Evolutionary conservation across 1,284 basidiomycete species (phyloP).

Genomic region (Ceratobasidium sp.): DNA sequence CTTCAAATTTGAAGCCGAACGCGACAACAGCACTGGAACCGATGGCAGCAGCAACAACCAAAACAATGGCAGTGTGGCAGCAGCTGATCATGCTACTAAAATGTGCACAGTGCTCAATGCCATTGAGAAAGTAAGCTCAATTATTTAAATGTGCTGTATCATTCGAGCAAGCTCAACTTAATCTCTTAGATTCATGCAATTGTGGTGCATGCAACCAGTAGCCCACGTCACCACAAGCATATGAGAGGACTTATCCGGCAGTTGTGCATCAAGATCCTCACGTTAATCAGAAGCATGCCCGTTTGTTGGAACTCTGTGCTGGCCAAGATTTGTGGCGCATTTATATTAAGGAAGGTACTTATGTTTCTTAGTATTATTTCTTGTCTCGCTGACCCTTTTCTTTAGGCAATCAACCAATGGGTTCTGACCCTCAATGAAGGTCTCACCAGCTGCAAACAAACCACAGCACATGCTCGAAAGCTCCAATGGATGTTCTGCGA

Average conservation of each 20-base stretch:
- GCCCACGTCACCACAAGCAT: neutral
- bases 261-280: neutral
- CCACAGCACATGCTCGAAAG: neutral
- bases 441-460: neutral
- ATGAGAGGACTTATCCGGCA: neutral
- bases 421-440: conserved; percentile 6
- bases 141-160: no score
- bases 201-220: conserved; percentile 3
- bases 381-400: neutral
- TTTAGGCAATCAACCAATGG: conserved; percentile 24
- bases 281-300: conserved; percentile 14
- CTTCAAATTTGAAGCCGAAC: no score
- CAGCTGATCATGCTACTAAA: no score
- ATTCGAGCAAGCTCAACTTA: no score
- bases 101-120: no score
- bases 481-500: conserved; percentile 13
- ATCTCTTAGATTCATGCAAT: conserved; percentile 9
- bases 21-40: no score
- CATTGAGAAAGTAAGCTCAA: neutral
- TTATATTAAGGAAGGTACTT: neutral
- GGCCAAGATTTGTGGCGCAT: conserved; percentile 12
- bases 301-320: conserved; percentile 23
- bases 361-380: no score
- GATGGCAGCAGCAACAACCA: no score
- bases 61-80: no score